A percentile compares a stretch with the other conserved stretches of the same genome.
Evolutionary conservation across 2,329 filamentous ascomycete genomes (phyloP).

Genomic region (Thyridium curvatum): DNA sequence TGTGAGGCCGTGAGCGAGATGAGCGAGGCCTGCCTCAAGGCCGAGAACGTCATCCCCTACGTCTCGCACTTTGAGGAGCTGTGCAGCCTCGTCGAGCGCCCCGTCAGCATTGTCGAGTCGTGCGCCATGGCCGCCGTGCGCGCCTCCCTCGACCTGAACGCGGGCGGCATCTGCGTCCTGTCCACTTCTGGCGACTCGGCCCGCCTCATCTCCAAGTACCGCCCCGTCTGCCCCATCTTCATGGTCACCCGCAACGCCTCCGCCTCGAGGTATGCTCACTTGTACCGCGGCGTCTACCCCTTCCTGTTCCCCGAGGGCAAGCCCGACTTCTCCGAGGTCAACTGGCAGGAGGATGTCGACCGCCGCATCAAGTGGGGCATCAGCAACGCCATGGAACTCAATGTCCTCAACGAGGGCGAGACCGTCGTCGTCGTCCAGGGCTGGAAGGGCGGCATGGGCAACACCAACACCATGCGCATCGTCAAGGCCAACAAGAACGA

Average conservation of each 20-base stretch:
- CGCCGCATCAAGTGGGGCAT: conserved; percentile 97
- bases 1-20: conserved; percentile 92
- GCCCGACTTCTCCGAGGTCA: conserved; percentile 86
- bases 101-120: conserved; percentile 83
- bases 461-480: conserved; percentile 75
- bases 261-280: conserved; percentile 83
- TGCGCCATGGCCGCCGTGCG: conserved; percentile 96
- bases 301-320: conserved; percentile 92
- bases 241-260: conserved; percentile 89
- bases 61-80: conserved; percentile 96
- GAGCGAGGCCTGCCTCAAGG: conserved; percentile 95
- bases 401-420: conserved; percentile 65
- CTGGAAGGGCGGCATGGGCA: conserved; percentile 87
- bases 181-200: conserved; percentile 95
- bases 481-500: conserved; percentile 55
- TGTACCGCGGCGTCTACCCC: conserved; percentile 97
- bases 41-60: conserved; percentile 96
- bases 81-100: conserved; percentile 73
- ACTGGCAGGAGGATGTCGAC: conserved; percentile 99
- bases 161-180: conserved; percentile 90
- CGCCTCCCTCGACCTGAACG: conserved; percentile 91
- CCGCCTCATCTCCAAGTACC: conserved; percentile 95
- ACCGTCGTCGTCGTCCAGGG: conserved; percentile 80
- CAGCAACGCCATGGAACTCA: conserved; percentile 75
- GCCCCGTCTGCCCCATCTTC: conserved; percentile 97